Percentiles rank a stretch among this genome's conserved stretches.
These are phyloP conservation scores for Xylariomycetidae sp. DNA, from an alignment of 2,329 filamentous ascomycete genomes.

Conservation along the genomic window DNA sequence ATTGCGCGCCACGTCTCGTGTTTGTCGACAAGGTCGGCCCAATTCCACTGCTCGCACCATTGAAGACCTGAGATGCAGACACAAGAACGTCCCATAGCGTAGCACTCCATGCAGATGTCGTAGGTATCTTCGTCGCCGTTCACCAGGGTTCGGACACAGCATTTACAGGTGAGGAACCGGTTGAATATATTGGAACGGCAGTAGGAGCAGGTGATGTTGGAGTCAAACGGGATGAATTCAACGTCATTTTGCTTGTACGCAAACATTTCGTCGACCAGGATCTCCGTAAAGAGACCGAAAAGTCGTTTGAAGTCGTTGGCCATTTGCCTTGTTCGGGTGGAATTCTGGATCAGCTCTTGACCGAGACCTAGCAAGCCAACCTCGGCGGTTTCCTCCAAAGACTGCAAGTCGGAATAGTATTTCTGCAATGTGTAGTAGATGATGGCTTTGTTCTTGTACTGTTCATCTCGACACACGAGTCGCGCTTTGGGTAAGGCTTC, in stretches of 20 bases:
- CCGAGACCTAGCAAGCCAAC: slow-evolving; percentile 42
- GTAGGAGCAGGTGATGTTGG: slow-evolving; percentile 91
- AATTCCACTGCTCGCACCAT: slow-evolving; percentile 92
- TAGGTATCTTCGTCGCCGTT: slow-evolving; percentile 76
- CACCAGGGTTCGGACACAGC: slow-evolving; percentile 63
- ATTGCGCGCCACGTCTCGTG: slow-evolving; percentile 80
- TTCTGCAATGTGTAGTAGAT: slow-evolving; percentile 81
- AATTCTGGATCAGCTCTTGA: slow-evolving; percentile 36
- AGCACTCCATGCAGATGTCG: slow-evolving; percentile 97
- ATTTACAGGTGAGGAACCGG: slow-evolving; percentile 85
- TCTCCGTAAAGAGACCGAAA: slow-evolving; percentile 69
- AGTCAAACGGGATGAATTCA: slow-evolving; percentile 77
- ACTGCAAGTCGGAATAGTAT: slow-evolving; percentile 58
- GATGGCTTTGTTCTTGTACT: slow-evolving; percentile 98
- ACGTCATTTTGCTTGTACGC: slow-evolving; percentile 62
- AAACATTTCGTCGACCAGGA: slow-evolving; percentile 84
- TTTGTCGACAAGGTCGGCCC: slow-evolving; percentile 68
- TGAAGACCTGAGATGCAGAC: slow-evolving; percentile 76
- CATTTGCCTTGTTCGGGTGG: slow-evolving; percentile 57
- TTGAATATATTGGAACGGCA: slow-evolving; percentile 97
- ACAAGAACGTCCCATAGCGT: slow-evolving; percentile 93
- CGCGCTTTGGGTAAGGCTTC: slow-evolving; percentile 86
- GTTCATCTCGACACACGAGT: slow-evolving; percentile 91
- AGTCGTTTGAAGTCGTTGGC: slow-evolving; percentile 76
- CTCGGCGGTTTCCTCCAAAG: slow-evolving; percentile 44